A percentile compares a stretch with the other conserved stretches of the same genome.
Evolutionary conservation across 2,329 filamentous ascomycete genomes (phyloP).

Genomic region (Colletotrichum higginsianum): DNA sequence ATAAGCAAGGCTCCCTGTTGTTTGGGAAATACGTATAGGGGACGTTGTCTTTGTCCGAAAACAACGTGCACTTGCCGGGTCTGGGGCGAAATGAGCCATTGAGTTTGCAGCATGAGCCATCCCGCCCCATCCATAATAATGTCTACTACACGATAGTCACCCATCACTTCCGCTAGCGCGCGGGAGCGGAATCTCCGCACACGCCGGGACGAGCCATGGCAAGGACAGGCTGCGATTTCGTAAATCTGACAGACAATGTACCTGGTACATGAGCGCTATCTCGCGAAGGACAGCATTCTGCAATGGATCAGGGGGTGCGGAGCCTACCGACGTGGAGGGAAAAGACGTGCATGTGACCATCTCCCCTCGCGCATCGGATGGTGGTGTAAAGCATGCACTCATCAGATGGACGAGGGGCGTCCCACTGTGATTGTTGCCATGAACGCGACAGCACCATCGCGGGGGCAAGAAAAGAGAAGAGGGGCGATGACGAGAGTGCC

Average conservation of each 20-base stretch:
- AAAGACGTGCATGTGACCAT: constrained; percentile 31
- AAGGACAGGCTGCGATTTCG: background rate
- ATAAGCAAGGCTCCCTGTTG: background rate
- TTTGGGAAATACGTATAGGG: background rate
- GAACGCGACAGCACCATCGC: background rate
- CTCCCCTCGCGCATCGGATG: background rate
- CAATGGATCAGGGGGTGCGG: constrained; percentile 13
- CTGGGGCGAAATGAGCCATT: background rate
- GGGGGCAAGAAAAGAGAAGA: background rate
- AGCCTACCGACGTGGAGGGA: constrained; percentile 6
- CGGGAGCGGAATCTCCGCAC: constrained; percentile 29
- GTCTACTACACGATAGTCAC: too few species aligned
- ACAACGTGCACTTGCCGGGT: background rate
- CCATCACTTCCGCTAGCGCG: constrained; percentile 16
- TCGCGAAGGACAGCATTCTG: constrained; percentile 13
- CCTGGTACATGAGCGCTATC: constrained; percentile 34
- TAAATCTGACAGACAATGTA: constrained; percentile 19
- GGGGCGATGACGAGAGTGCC: background rate
- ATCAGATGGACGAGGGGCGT: background rate
- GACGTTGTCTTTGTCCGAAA: background rate
- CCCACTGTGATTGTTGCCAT: background rate
- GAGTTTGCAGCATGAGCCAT: constrained; percentile 2
- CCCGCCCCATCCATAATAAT: constrained; percentile 1
- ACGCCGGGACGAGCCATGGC: constrained; percentile 28
- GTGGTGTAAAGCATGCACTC: constrained; percentile 13